Base-by-base conservation (phyloP, 805 yeast species). In the Starmerella vaccinii region DNA sequence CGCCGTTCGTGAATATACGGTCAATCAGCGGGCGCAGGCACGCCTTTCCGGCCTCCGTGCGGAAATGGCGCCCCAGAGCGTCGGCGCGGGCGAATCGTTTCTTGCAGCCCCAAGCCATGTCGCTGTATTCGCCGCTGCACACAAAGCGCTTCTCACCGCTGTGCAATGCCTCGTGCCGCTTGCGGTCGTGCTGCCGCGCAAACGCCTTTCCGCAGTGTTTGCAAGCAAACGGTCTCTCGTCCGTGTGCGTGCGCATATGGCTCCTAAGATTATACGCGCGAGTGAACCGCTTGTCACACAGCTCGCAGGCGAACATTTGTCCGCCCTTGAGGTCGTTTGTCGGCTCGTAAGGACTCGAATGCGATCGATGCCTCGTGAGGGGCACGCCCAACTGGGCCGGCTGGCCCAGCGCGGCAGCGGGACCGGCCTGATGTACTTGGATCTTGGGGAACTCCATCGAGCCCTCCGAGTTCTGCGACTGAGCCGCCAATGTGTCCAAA, bases 191-290 rank as follows among this genome's bases (percentile, higher is more conserved):
- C 49, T 81, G 78, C 19, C 92, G 71, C 2, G 90, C 88, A 71
- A 84, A 84, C 9, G 80, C 76, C 62, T 80, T 78, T 18, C 75
- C 70, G 63, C 92, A 84, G 49, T 71, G 70, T 18, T 74, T 65
- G 62, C 92, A 84, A 42, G 74, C 73, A 66, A 70, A 82, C 5
- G 92, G 92, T 50, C 81, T 76, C 46, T 80, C 89, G 44, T 75
- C 73, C 5, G 86, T 80, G 63, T 84, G 98, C 0, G 97, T 90
- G 52, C 96, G 72, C 62, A 84, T 70, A 67, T 90, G 98, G 0
- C 95, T 85, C 59, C 90, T 86, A 57, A 90, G 71, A 63, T 92
- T 92, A 65, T 92, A 92, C 0, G 96, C 95, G 49, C 97, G 70
- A 1, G 97, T 90, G 64, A 90, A 90, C 45, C 81, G 71, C 66